Evolutionary conservation across 345 rosid genomes (phyloP), one percentile per base, ranked within the genome.

Genomic region (Firmiana major): DNA sequence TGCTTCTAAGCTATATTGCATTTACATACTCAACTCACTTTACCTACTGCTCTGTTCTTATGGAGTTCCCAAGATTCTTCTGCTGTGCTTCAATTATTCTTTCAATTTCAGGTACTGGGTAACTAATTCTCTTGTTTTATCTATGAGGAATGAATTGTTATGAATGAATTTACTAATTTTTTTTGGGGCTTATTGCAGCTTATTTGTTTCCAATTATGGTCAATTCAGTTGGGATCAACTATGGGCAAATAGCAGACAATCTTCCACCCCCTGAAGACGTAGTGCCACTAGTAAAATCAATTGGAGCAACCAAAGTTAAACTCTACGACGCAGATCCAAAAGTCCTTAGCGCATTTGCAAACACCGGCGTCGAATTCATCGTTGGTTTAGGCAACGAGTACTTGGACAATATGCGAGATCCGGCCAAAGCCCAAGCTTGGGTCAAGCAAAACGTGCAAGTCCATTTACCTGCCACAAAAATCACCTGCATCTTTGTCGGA

Each of bases 181-280:
- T 38, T 38, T 38, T 38, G 0, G 5, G 7, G 15, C 2, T 8
- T 11, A 4, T 66, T 34, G 62, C 46, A 74, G 64, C 40, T 57
- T 26, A 31, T 38, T 15, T 76, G 21, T 43, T 80, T n/a, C 85
- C 91, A 24, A 53, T 54, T 59, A 28, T 67, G 80, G 93, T 83
- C 31, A 68, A 45, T 78, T 88, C 97, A 59, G 45, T 94, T 19
- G 97, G 99, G 48, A 88, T 97, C 58, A 97, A 97, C 84, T 97
- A 97, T 75, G 98, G 99, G 24, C 98, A 92, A 54, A 90, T 97
- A 57, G 98, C 94, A 11, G 84, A 94, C 80, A 90, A 97, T 43
- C 92, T 97, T 7, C 97, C 98, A 0, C 6, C 91, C 1, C 97
- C 99, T 21, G 86, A 87, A 5, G 78, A 88, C 24, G 98, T 88